Evolutionary conservation across 2,329 filamentous ascomycete genomes (phyloP), one percentile per base, ranked within the genome.

Genomic region (Xylaria multiplex): DNA sequence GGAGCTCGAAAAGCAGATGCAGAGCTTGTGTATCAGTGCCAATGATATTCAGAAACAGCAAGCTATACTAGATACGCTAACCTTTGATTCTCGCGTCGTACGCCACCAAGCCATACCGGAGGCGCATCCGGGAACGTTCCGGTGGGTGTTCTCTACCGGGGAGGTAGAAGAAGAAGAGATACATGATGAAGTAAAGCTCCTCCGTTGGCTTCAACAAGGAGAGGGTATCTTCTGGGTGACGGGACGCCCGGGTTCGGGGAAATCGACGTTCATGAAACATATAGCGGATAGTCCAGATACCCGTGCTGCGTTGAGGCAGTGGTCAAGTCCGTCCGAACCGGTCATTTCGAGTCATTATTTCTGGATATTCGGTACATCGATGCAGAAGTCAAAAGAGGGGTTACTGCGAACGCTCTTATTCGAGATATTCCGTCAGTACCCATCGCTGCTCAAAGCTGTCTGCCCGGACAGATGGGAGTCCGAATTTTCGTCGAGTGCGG

Each of bases 321-420:
- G 79, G 79, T 72, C 77, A 1, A 64, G 37, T 0, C 50, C 59
- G 0, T 49, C 52, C 1, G 60, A 62, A 14, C 49, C 75, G 11
- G 54, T 76, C 5, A 70, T 75, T 24, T 74, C 72, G 2, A 72
- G 62, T 6, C 77, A 77, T 50, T 81, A 76, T 63, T 80, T 80
- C 60, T 79, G 77, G 77, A 75, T 67, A 40, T 65, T 73, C 1
- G 78, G 79, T 0, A 71, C 67, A 2, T 14, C 62, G 2, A 63
- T 77, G 54, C 77, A 81, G 61, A 77, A 72, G 59, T 78, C 76
- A 1, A 65, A 72, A 6, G 58, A 73, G n/a, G 79, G 79, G 0
- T 65, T 82, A 0, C 64, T 80, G 3, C 73, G 59, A 19, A 64
- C 62, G 16, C 63, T 71, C 8, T 53, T 71, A 6, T 69, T 61